Base-by-base conservation (phyloP, 345 rosid species). In the Abelmoschus esculentus region DNA sequence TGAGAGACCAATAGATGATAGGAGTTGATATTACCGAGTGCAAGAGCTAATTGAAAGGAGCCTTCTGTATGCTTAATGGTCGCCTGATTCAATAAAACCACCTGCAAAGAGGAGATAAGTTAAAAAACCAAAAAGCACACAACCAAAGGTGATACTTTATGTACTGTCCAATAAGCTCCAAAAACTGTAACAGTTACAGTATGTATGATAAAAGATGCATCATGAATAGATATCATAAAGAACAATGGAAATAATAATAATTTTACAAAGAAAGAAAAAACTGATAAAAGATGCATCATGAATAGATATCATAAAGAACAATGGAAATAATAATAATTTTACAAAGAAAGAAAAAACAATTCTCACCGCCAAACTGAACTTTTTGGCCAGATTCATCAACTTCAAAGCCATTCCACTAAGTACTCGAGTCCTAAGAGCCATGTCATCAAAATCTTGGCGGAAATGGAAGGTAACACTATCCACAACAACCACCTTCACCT, bases 381-480 rank as follows among this genome's bases (percentile, higher is more conserved):
- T 84, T 73, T 87, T 89, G 58, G 97, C 96, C 77, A 95, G 85
- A 77, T 87, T 88, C 96, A 90, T 86, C 78, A 95, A 82, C 85
- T 95, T 95, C 57, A 87, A 78, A 38, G 97, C 90, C 88, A 95
- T 83, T 76, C 82, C 91, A 73, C 86, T 76, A 3, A 95, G 97
- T 19, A 87, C 79, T 44, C 90, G 85, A 29, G 99, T 93, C 70
- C 99, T 81, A 38, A 81, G 87, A 56, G 85, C 89, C 69, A 91
- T 68, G 80, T 93, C 91, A n/a, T 89, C 97, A 81, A 87, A 91
- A 82, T 88, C 93, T 79, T 93, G 99, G 47, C 96, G 97, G 86
- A 93, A 89, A 82, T 91, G 99, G 84, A 91, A 91, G 61, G 99
- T 84, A 74, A 93, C 72, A 66, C 99, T 93, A 73, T 93, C 97